Evolutionary conservation across 2,329 filamentous ascomycete species (phyloP), one percentile per base, ranked within the genome.

Genomic region (Pseudocercospora crystallina): DNA sequence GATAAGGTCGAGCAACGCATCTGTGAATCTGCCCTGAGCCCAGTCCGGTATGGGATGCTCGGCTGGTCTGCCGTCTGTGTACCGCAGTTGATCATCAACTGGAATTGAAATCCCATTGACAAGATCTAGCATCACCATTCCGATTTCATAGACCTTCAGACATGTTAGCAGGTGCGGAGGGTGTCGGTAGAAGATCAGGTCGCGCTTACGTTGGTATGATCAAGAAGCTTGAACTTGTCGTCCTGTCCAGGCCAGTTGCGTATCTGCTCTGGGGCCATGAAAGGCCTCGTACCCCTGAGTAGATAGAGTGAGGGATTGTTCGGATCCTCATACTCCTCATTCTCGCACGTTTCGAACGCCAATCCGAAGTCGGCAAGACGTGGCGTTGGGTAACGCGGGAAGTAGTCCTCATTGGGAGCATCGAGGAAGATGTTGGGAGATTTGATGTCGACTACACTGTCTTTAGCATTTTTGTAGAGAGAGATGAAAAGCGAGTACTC

Each of bases 291-390:
- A 8, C 35, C 44, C 5, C 12, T 14, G n/a, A 32, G 10, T 17
- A n/a, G 35, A 29, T 29, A 33, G 8, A 12, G 9, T 17, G 14
- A 12, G n/a, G 44, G 44, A 29, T 47, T 47, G 12, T 12, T 15
- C 15, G 15, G 8, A n/a, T 39, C 35, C 20, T 26, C 20, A 7
- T 26, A 26, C 36, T 39, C 36, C 15, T 39, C 36, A 11, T 12
- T 5, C 8, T 11, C 8, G 12, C 14, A 31, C 12, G 39, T 49
- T 26, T 38, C 15, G 39, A 49, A 39, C 13, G 47, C 47, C 11
- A 43, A 17, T 34, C 47, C 47, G 34, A 49, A 49, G 14, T 49
- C 47, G 26, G 47, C 47, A 12, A 49, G 7, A 14, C 41, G 34
- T 4, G 47, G 30, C 12, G 20, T 34, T 11, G 47, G 47, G 26